Evolutionary conservation across 192 early-diverging fungal genomes (phyloP), one percentile per base, ranked within the genome.

Genomic region (Coemansia erecta): DNA sequence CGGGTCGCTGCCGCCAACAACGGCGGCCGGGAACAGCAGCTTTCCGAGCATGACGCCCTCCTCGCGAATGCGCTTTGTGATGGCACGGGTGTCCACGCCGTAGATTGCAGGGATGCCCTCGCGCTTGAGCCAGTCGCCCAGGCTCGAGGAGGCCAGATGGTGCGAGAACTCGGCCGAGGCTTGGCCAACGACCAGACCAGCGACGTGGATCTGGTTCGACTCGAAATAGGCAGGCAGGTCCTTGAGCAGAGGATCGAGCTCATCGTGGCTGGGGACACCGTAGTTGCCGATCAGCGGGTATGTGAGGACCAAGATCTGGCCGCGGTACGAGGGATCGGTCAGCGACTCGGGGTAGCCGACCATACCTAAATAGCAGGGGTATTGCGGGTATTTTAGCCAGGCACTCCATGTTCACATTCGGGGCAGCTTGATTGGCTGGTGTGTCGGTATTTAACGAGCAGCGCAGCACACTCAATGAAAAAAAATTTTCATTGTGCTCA

Each of bases 251-350:
- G 82, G 73, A 67, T 99, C 95, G 71, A 92, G 85, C 56, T 81
- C 90, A 17, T 87, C 86, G 50, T 90, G 88, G 31, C 89, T 90
- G 26, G 97, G 97, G 10, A 98, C 95, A 72, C 97, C 97, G 77
- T 98, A 97, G 82, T 99, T 99, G 52, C 97, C 97, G 55, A 99
- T 80, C 53, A 99, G 81, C 13, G 97, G 97, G 81, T 97, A 99
- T 56, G 97, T 99, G 53, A 99, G 77, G 37, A 99, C 93, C 48
- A 99, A 82, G 56, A 99, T 97, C 85, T 99, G 97, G 9, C 97
- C 97, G 56, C 90, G 86, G 81, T 99, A 99, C 45, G 95, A 97
- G 13, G 97, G 97, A 81, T 99, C 95, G 3, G 94, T 97, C 68
- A 97, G 82, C 24, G 97, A 95, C 77, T 98, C 95, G n/a, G 97